Conservation (phyloP, 495 filamentous ascomycete genomes). For the Trichoderma asperelloides region DNA sequence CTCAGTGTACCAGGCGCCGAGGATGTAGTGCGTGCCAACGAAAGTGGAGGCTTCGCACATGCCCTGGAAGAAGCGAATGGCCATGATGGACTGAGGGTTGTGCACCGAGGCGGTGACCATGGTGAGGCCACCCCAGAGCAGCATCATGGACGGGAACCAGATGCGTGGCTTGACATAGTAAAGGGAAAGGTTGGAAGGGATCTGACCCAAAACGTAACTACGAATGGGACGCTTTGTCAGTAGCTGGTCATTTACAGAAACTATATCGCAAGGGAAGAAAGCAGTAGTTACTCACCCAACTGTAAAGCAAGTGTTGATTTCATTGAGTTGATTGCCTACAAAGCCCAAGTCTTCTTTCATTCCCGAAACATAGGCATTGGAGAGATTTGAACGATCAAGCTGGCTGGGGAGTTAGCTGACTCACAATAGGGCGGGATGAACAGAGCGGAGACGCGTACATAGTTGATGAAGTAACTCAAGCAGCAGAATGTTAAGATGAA, state of each 20-base stretch:
- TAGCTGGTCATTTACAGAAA: too few relatives aligned
- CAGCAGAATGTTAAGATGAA: constrained; percentile 44
- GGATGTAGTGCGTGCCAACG: constrained; percentile 55
- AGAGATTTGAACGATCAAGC: constrained; percentile 51
- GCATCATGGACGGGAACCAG: constrained; percentile 54
- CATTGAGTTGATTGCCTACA: constrained; percentile 47
- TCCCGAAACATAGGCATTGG: constrained; percentile 57
- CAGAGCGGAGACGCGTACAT: not conserved
- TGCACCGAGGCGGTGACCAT: constrained; percentile 38
- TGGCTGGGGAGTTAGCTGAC: not conserved
- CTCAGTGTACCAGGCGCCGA: constrained; percentile 60
- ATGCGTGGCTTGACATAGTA: constrained; percentile 46
- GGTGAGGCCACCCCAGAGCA: constrained; percentile 54
- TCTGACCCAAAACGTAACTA: constrained; percentile 40
- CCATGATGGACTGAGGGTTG: constrained; percentile 47
- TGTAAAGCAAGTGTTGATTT: constrained; percentile 46
- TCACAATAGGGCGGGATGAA: not conserved
- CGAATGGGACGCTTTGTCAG: constrained; percentile 18
- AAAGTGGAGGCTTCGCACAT: constrained; percentile 52
- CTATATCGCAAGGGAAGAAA: not conserved
- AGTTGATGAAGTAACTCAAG: constrained; percentile 1
- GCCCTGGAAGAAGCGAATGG: constrained; percentile 62
- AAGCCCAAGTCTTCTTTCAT: constrained; percentile 57
- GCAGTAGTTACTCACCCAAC: constrained; percentile 18
- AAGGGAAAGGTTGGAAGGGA: constrained; percentile 52